These are phyloP conservation scores for Avena insularis DNA, from an alignment of 176 grass and related monocot genomes.

Conservation along the genomic window DNA sequence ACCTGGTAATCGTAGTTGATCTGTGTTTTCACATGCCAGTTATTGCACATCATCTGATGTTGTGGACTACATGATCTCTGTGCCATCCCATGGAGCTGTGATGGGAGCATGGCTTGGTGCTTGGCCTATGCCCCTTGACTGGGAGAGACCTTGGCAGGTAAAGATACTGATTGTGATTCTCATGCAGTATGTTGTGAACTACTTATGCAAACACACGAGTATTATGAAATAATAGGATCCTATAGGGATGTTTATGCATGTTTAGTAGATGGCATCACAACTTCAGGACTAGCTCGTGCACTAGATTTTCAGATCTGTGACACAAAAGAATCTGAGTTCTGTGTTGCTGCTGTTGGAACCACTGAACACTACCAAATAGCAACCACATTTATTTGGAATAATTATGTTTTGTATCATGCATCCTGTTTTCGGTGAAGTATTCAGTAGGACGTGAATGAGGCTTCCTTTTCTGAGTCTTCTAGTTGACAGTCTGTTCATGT, in stretches of 20 bases:
- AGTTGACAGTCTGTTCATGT: neutral
- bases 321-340: neutral
- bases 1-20: neutral
- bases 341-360: neutral
- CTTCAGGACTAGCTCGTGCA: neutral
- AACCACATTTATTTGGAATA: neutral
- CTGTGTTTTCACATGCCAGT: conserved; percentile 38
- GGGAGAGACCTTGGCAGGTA: conserved; percentile 97
- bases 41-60: conserved; percentile 56
- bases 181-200: neutral
- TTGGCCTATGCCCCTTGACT: conserved; percentile 98
- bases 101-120: conserved; percentile 92
- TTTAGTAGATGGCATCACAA: neutral
- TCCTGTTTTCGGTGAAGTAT: neutral
- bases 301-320: neutral
- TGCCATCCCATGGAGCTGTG: conserved; percentile 83
- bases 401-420: neutral
- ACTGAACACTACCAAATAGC: neutral
- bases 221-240: neutral
- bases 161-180: conserved; percentile 16
- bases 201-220: neutral
- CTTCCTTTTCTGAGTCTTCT: neutral
- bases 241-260: conserved; percentile 21
- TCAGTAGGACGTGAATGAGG: neutral
- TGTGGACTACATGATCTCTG: conserved; percentile 73